Base-by-base conservation (phyloP, 805 yeast genomes). In the Tetrapisispora fleetii region DNA sequence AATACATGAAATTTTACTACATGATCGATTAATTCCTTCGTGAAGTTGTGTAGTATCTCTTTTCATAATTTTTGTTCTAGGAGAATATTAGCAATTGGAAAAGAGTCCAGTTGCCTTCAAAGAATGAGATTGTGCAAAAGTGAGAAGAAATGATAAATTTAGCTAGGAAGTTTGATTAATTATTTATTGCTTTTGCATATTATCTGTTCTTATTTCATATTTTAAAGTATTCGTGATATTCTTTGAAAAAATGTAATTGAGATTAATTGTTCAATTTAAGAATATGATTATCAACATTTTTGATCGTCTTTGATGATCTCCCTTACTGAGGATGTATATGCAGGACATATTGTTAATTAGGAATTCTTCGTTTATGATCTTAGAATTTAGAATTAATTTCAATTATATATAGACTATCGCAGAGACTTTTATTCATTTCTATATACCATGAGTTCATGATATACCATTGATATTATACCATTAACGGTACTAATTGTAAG, bases 321-420 rank as follows among this genome's bases (percentile, higher is more conserved):
- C 45, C 63, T 65, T 60, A 62, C 85, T 78, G 84, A 80, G 84
- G 84, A 79, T 75, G 83, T 76, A 78, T 69, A 80, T 80, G 85
- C 85, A 80, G 85, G 85, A 80, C 81, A 73, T 71, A 70, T 70
- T 69, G 70, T 65, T 67, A 68, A 53, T 68, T 70, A 78, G 84
- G 84, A 79, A 80, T 80, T 80, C 85, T 80, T 79, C 85, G 85
- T 79, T 80, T 79, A 79, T 79, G 85, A 80, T 73, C 68, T 54
- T 43, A 43, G 28, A 37, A 17, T 43, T 21, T 24, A 30, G 27
- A 19, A 28, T 42, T 35, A 11, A 32, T 42, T 33, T 42, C 45
- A 33, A 32, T 42, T 21, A 21, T 42, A 18, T 33, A 11, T 7
- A 21, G 14, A 22, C 21, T 11, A n/a, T 27, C 5, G 10, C 33